Evolutionary conservation across 345 rosid genomes (phyloP).

Genomic region (Arabis alpina): DNA sequence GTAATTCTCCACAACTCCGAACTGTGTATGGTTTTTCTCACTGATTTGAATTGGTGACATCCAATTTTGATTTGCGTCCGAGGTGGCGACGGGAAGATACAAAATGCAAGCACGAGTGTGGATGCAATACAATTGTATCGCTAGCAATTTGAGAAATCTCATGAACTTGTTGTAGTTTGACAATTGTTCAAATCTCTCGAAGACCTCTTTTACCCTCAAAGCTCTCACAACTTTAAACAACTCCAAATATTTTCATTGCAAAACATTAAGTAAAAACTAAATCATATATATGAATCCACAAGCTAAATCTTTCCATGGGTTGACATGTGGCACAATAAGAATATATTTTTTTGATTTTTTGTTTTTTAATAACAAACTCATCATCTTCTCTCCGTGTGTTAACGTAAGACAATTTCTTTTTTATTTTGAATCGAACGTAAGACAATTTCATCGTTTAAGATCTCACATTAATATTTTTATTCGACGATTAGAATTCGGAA

Average conservation of each 20-base stretch:
- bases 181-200: neutral
- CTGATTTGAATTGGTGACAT: neutral
- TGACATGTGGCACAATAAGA: no score
- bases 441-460: no score
- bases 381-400: no score
- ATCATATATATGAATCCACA: no score
- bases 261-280: no score
- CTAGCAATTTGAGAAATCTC: neutral
- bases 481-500: no score
- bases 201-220: neutral
- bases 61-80: neutral
- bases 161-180: neutral
- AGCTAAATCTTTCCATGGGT: no score
- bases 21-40: neutral
- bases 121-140: neutral
- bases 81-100: neutral
- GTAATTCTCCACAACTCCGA: neutral
- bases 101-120: neutral
- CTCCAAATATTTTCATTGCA: neutral
- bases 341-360: no score
- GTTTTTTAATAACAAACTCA: no score
- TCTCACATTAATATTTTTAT: no score
- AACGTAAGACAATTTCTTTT: no score
- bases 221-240: neutral
- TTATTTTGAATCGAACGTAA: no score